Base-by-base conservation (phyloP, 306 rosid species). In the Hippophae gyantsensis region DNA sequence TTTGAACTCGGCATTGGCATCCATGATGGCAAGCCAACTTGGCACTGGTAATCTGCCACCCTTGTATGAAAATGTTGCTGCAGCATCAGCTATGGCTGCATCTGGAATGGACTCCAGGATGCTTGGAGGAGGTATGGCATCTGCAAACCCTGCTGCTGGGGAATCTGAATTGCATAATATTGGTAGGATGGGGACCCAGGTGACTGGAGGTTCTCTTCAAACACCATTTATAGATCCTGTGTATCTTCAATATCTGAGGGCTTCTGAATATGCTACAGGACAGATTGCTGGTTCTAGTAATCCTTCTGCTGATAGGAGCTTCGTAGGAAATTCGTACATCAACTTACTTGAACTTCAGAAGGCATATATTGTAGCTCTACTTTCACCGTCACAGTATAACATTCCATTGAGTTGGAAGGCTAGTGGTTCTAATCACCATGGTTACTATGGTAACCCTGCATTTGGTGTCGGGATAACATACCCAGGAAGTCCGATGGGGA, bases 401-500 rank as follows among this genome's bases (percentile, higher is more conserved):
- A 77, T 71, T 56, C 82, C 86, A 5, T 56, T 83, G 62, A 82
- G 80, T 65, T 81, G 84, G 52, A 88, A 85, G 75, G 79, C 93
- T 9, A 79, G 83, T 18, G 73, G 86, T 48, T 76, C 89, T 57
- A 92, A 82, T 64, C 86, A 82, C 74, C 93, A 76, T 45, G 86
- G 95, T 69, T 92, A 83, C 69, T 85, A 83, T 43, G 96, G 86
- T 60, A 92, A 82, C 80, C 86, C 87, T 38, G 80, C 86, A 48
- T 87, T 68, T 51, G 94, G 97, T 8, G 76, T 75, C 40, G 86
- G 89, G 41, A 60, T 92, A 76, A 80, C 99, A 14, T 92, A 85
- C 64, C 95, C 85, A 3, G 93, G 95, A 82, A 88, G 93, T 76
- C 97, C 97, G 9, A 66, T 89, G 81, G 89, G 85, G 66, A 82